Conservation (phyloP, 306 rosid species). For the Cucumis hystrix region DNA sequence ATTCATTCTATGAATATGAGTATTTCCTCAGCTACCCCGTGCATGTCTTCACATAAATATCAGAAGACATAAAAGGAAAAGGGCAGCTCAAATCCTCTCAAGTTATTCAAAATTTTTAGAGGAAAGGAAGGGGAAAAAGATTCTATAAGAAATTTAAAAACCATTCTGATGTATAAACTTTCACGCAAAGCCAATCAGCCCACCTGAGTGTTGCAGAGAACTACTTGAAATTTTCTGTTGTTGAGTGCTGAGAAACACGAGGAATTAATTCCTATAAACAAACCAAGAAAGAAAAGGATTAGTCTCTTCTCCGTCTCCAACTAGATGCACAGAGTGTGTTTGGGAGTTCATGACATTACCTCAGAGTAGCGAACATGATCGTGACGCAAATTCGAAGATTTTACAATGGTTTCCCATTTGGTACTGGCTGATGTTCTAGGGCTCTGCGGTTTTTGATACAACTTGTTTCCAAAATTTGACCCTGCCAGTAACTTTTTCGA, state of each 20-base stretch:
- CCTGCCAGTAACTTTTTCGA: constrained; percentile 22
- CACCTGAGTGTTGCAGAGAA: background rate
- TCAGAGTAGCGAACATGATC: constrained; percentile 77
- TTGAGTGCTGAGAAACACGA: constrained; percentile 39
- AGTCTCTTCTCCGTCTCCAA: background rate
- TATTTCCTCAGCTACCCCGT: background rate
- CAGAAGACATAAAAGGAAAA: constrained; percentile 7
- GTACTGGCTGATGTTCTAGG: constrained; percentile 29
- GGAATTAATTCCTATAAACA: constrained; percentile 57
- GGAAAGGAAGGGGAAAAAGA: background rate
- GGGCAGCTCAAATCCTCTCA: background rate
- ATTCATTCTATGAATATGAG: background rate
- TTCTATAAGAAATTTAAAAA: background rate
- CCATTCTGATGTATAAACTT: background rate
- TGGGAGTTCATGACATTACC: constrained; percentile 35
- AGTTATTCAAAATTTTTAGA: background rate
- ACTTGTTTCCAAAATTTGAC: constrained; percentile 18
- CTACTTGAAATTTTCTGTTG: constrained; percentile 19
- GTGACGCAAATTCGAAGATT: constrained; percentile 51
- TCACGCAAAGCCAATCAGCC: background rate
- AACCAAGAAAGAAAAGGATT: background rate
- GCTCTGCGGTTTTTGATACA: constrained; percentile 21
- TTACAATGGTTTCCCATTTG: constrained; percentile 95
- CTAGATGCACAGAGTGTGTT: background rate
- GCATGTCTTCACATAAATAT: constrained; percentile 4